Base-by-base conservation (phyloP, 1,139 yeast species). In the Citeromyces hawaiiensis region DNA sequence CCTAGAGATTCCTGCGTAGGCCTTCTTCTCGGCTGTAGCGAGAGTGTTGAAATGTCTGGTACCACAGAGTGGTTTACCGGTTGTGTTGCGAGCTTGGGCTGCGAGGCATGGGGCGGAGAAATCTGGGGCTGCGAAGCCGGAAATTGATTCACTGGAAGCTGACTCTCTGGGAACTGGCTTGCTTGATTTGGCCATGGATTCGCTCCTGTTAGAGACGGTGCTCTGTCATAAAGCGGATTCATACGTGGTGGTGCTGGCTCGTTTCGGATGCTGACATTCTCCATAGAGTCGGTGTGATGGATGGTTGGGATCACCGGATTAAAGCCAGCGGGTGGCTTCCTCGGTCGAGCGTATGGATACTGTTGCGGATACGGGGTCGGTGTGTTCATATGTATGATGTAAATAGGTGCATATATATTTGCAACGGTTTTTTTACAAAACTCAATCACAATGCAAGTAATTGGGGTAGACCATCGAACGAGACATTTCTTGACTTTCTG, bases 1-100 rank as follows among this genome's bases (percentile, higher is more conserved):
- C 11, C 56, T 3, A 47, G 27, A 3, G 55, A 40, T 32, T 53
- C 57, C 5, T 44, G 43, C 35, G 21, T 15, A 8, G 13, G 13
- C 7, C 16, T 4, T 15, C 18, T 27, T 25, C n/a, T 13, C 5
- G 16, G 14, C 11, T n/a, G n/a, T 4, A 18, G 35, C 19, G 21
- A 32, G n/a, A 16, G 21, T 5, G 21, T 16, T 8, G 19, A 32
- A 10, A 32, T 16, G n/a, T 16, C 18, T 6, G 35, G 21, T 9
- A 11, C n/a, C n/a, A 6, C n/a, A 11, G 35, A 32, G 19, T 30
- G 17, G 17, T 4, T 32, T 5, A 11, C n/a, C 8, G 30, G 21
- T 11, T 7, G 11, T 7, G 27, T 23, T 23, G 11, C 27, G 9
- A 23, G 27, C 11, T 23, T 7, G 27, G 27, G 27, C 27, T 23